Conservation (phyloP, 2,329 filamentous ascomycete species). For the Thielaviopsis populi region DNA sequence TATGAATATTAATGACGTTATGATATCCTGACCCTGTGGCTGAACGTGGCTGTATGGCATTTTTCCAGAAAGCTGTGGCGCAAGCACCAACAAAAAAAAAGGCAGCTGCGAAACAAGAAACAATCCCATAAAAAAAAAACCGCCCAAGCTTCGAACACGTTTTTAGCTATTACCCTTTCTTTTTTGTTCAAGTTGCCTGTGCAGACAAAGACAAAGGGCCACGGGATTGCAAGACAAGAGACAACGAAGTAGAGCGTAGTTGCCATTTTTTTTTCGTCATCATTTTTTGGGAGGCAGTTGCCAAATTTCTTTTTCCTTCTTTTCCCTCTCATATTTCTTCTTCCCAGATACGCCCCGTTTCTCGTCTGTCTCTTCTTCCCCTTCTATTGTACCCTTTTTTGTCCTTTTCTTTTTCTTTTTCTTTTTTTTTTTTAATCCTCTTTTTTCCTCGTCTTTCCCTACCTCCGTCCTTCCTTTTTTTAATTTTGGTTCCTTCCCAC, state of each 20-base stretch:
- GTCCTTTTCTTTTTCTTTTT: not conserved
- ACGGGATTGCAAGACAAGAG: not conserved
- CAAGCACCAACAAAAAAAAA: not conserved
- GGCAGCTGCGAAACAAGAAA: too few relatives aligned
- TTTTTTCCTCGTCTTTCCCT: not conserved
- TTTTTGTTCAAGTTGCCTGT: not conserved
- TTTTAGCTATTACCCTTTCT: not conserved
- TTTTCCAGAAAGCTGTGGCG: conserved; percentile 1
- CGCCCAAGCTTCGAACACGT: not conserved
- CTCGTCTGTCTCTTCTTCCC: not conserved
- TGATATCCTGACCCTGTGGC: not conserved
- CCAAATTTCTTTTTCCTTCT: not conserved
- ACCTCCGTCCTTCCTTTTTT: not conserved
- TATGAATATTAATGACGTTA: conserved; percentile 8
- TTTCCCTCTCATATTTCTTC: not conserved
- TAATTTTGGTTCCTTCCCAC: not conserved
- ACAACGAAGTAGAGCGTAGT: not conserved
- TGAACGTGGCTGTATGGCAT: too few relatives aligned
- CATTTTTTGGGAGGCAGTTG: too few relatives aligned
- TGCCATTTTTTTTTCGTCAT: not conserved
- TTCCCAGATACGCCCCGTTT: too few relatives aligned
- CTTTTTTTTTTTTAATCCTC: not conserved
- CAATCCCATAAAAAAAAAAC: not conserved
- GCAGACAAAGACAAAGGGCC: not conserved
- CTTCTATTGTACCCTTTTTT: not conserved